Percentiles rank a stretch among this genome's conserved stretches.
Conservation (phyloP, 192 early-diverging fungal genomes). For the Backusella morwellensis region DNA sequence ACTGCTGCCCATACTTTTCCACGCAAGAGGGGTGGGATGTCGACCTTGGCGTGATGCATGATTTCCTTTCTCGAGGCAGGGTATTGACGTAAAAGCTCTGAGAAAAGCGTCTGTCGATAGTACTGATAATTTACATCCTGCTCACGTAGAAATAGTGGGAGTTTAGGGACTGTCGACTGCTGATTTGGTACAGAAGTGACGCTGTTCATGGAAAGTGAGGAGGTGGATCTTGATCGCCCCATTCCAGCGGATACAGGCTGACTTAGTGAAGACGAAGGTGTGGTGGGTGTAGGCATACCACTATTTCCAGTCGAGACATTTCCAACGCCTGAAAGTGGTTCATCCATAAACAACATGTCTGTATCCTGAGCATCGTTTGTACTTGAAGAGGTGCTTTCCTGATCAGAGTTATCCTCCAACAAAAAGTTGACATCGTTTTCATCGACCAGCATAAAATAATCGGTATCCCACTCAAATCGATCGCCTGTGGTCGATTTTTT, state of each 20-base stretch:
- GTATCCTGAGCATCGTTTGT: conserved; percentile 11
- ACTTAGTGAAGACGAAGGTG: conserved; percentile 1
- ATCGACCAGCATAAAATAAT: conserved; percentile 58
- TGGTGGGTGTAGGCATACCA: neutral
- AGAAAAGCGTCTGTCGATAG: conserved; percentile 52
- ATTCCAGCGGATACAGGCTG: conserved; percentile 6
- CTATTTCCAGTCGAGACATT: neutral
- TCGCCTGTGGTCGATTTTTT: conserved; percentile 21
- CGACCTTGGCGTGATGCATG: conserved; percentile 57
- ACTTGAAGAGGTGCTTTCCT: conserved; percentile 22
- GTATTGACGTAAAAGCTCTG: conserved; percentile 52
- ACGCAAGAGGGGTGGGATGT: conserved; percentile 59
- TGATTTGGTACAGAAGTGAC: neutral
- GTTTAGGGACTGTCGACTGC: conserved; percentile 25
- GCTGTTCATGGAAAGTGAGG: conserved; percentile 18
- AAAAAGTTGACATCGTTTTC: conserved; percentile 60
- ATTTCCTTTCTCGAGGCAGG: conserved; percentile 56
- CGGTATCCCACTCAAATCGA: conserved; percentile 52
- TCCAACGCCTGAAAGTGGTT: conserved; percentile 17
- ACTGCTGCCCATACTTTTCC: conserved; percentile 69
- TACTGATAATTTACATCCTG: conserved; percentile 61
- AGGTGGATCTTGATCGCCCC: conserved; percentile 21
- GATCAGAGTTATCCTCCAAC: conserved; percentile 11
- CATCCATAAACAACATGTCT: conserved; percentile 36
- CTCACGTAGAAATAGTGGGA: conserved; percentile 52